Evolutionary conservation across 1,139 yeast genomes (phyloP), one percentile per base, ranked within the genome.

Genomic region (Candida glucosophila): DNA sequence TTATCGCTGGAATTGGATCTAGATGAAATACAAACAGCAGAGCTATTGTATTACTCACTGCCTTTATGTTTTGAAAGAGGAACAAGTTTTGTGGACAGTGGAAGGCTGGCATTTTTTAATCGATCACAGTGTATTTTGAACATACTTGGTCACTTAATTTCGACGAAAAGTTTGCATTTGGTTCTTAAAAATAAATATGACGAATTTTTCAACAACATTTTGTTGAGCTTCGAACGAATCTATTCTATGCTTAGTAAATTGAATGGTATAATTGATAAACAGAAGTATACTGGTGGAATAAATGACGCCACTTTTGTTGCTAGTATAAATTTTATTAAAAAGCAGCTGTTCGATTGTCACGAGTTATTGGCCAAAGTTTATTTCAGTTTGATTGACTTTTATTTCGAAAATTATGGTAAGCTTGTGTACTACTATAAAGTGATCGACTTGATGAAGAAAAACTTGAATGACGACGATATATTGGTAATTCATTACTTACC

Each of bases 51-150:
- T 35, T 33, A 52, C 30, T 66, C 82, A 3, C 45, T 62, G 4
- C 49, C 52, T 3, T 55, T 64, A 12, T 54, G 63, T 10, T 52
- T 49, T 22, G 44, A 67, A 21, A 59, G 69, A 16, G 86, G 82
- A 4, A 55, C 75, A 5, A 56, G 67, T 2, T 58, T 77, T 14
- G 43, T 67, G 4, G 93, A 83, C 39, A 67, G 77, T 17, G 94
- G 90, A 2, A 67, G 77, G 36, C 70, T 80, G n/a, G 63, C 73
- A 5, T 85, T 70, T 45, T 82, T 75, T 44, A 54, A 73, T 29
- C 67, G 96, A 39, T 66, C 77, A 27, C 79, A 75, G 42, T 79
- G 73, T 39, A 74, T 86, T 12, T 51, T 88, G 25, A 82, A 80
- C 39, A 73, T 83, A 19, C 61, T 77, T 14, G 74, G 82, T 5